These are phyloP conservation scores for Porphyridium purpureum DNA, from an alignment of 23 red algal species.

Conservation along the genomic window DNA sequence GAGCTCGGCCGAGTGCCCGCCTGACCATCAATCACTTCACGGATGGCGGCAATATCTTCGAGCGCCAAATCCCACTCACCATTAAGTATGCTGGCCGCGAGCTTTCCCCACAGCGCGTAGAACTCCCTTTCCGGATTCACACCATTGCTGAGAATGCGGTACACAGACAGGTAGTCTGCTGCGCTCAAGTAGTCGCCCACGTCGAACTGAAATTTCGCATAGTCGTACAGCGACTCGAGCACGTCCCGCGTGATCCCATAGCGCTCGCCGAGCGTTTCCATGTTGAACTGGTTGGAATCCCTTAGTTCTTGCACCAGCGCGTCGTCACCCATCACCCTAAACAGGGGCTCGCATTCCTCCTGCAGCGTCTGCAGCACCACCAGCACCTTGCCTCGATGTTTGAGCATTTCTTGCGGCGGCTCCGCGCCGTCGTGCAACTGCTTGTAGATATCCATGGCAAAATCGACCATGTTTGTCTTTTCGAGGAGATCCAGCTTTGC, in stretches of 20 bases:
- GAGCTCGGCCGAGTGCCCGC: too few species aligned
- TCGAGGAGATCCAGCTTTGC: slow-evolving; percentile 70
- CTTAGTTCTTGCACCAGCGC: slow-evolving; percentile 21
- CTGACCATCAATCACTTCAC: slow-evolving; percentile 60
- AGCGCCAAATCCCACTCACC: slow-evolving; percentile 51
- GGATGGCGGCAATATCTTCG: slow-evolving; percentile 57
- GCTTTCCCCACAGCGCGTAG: slow-evolving; percentile 70
- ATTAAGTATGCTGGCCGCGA: slow-evolving; percentile 71
- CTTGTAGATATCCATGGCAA: slow-evolving; percentile 58
- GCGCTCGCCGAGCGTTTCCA: slow-evolving; percentile 17
- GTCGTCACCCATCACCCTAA: slow-evolving; percentile 47
- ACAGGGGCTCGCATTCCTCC: slow-evolving; percentile 37
- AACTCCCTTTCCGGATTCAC: slow-evolving; percentile 56
- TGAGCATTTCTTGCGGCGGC: slow-evolving; percentile 40
- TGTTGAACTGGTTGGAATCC: slow-evolving; percentile 16
- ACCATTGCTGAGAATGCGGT: slow-evolving; percentile 29
- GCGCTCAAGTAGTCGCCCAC: slow-evolving; percentile 83
- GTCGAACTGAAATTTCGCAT: slow-evolving; percentile 88
- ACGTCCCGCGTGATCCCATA: slow-evolving; percentile 54
- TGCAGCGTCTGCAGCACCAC: slow-evolving; percentile 54
- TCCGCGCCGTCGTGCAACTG: slow-evolving; percentile 37
- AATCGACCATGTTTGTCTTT: slow-evolving; percentile 94
- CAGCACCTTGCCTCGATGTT: slow-evolving; percentile 47
- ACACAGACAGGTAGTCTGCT: slow-evolving; percentile 46
- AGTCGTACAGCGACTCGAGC: slow-evolving; percentile 72